Conservation (phyloP, 441 rosid species). For the Adansonia rubrostipa region DNA sequence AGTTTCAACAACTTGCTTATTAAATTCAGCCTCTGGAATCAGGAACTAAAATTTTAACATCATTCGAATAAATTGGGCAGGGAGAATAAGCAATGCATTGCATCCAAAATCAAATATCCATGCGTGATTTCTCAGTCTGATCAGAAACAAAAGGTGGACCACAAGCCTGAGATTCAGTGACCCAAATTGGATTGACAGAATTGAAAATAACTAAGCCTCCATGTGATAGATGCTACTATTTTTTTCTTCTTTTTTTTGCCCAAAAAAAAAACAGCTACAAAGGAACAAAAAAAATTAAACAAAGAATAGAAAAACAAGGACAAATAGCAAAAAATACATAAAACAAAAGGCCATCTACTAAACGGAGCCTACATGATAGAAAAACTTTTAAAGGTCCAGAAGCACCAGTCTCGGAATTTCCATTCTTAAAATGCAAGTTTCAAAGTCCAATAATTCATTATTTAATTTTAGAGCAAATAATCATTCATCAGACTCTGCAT, state of each 20-base stretch:
- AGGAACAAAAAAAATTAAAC: no score
- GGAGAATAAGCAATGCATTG: conserved; percentile 4
- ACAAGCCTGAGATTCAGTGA: neutral
- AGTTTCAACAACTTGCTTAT: neutral
- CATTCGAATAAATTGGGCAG: neutral
- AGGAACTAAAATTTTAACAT: neutral
- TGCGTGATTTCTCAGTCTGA: neutral
- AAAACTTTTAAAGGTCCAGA: neutral
- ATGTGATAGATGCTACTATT: neutral
- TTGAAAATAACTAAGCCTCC: neutral
- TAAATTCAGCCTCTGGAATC: neutral
- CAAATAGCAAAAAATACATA: neutral
- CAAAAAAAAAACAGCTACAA: no score
- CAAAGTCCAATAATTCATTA: neutral
- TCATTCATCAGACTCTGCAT: neutral
- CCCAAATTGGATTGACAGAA: neutral
- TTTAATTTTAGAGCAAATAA: neutral
- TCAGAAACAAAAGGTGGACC: neutral
- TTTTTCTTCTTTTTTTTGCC: no score
- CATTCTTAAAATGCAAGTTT: neutral
- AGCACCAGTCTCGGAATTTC: neutral
- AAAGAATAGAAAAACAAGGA: no score
- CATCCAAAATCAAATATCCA: neutral
- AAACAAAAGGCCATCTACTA: neutral
- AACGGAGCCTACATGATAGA: neutral